A percentile compares a stretch with the other conserved stretches of the same genome.
phyloP scores from a whole-genome alignment of 139 green algal genomes.

The Chlorella sp. region DNA sequence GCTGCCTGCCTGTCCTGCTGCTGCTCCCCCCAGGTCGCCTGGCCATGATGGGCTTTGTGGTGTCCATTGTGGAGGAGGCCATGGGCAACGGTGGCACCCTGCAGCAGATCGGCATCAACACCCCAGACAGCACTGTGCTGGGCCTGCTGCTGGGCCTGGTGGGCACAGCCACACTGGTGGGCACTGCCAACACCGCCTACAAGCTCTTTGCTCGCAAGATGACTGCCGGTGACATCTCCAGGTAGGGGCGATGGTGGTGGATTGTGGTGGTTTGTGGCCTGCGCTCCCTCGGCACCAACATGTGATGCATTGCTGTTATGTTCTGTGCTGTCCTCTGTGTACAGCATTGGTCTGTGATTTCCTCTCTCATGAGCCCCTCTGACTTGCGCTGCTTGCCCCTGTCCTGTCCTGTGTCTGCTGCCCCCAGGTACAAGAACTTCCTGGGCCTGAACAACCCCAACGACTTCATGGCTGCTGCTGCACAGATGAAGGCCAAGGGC shows the following conservation, averaged over 20 bases:
- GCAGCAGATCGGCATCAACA: background rate
- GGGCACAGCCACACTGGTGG: background rate
- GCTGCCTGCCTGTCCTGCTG: no score
- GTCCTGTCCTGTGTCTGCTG: background rate
- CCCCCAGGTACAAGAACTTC: slow-evolving; percentile 54
- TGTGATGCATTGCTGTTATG: background rate
- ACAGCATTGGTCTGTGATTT: background rate
- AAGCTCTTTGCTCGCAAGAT: background rate
- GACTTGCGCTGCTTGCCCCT: background rate
- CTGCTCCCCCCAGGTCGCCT: no score
- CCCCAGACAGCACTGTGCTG: background rate
- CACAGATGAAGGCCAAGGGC: slow-evolving; percentile 35
- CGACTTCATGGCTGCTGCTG: slow-evolving; percentile 32
- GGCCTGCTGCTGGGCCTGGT: background rate
- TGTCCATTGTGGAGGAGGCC: slow-evolving; percentile 46
- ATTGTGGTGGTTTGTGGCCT: background rate
- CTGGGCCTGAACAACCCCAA: slow-evolving; percentile 45
- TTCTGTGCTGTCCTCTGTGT: background rate
- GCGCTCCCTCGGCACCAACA: background rate
- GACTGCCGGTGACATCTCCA: background rate
- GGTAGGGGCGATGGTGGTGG: background rate
- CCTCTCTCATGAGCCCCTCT: background rate
- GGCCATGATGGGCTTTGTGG: slow-evolving; percentile 62
- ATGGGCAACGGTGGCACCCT: slow-evolving; percentile 14
- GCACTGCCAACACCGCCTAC: background rate